phyloP scores from a whole-genome alignment of 2,329 filamentous ascomycete species.

The Thyridium curvatum region DNA sequence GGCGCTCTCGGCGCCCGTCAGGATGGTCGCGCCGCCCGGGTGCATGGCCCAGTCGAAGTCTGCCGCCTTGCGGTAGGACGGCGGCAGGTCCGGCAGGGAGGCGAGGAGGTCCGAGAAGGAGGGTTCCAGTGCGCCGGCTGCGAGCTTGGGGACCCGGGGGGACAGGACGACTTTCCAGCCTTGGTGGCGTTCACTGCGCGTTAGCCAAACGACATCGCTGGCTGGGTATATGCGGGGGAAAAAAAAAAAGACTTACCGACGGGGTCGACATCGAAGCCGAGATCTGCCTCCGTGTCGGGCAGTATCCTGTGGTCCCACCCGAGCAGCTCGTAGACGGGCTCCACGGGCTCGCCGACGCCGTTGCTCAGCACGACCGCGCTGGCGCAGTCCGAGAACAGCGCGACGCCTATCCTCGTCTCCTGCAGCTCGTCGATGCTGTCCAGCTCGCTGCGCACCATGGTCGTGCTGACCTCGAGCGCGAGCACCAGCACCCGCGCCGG shows the following conservation, averaged over 20 bases:
- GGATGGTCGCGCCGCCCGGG: conserved; percentile 61
- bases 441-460: conserved; percentile 58
- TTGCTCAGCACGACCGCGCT: conserved; percentile 61
- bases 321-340: conserved; percentile 51
- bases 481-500: conserved; percentile 60
- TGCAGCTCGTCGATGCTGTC: conserved; percentile 53
- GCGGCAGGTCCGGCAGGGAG: conserved; percentile 23
- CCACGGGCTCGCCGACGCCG: conserved; percentile 39
- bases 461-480: conserved; percentile 57
- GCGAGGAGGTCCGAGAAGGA: conserved; percentile 49
- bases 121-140: conserved; percentile 42
- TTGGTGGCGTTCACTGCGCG: conserved; percentile 10
- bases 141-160: conserved; percentile 52
- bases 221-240: no score
- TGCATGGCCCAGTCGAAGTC: conserved; percentile 72
- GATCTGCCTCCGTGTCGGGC: conserved; percentile 53
- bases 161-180: conserved; percentile 64
- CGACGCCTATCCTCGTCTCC: conserved; percentile 57
- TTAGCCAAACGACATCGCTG: no score
- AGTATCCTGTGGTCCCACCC: conserved; percentile 61
- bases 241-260: conserved; percentile 48
- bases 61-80: conserved; percentile 34
- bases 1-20: conserved; percentile 54
- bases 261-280: conserved; percentile 61
- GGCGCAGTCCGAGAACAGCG: conserved; percentile 66